A percentile compares a stretch with the other conserved stretches of the same genome.
Evolutionary conservation across 345 rosid species (phyloP).

Genomic region (Eucalyptus decipiens): DNA sequence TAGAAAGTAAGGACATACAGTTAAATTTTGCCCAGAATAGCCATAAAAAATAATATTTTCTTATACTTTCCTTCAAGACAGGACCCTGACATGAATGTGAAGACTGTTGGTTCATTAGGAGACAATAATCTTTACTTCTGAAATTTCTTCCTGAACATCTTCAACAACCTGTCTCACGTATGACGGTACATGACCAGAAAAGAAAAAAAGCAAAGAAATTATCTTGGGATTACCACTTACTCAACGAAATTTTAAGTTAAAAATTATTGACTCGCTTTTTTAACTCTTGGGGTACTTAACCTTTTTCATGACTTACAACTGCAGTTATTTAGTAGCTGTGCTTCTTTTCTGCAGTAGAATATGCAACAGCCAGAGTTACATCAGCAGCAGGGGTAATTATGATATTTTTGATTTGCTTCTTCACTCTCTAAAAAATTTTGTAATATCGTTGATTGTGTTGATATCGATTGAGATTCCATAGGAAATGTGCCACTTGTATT

Average conservation of each 20-base stretch:
- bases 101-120: neutral
- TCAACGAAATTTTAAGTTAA: neutral
- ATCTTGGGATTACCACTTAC: neutral
- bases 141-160: neutral
- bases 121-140: neutral
- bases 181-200: neutral
- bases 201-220: neutral
- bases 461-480: neutral
- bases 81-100: neutral
- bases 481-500: neutral
- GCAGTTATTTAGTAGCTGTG: neutral
- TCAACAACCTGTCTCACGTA: neutral
- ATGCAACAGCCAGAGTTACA: constrained; percentile 85
- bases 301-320: neutral
- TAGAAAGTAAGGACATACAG: neutral
- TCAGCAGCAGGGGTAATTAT: constrained; percentile 74
- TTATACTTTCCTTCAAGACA: neutral
- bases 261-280: neutral
- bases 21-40: neutral
- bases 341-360: constrained; percentile 54
- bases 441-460: neutral
- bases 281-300: neutral
- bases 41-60: neutral
- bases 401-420: constrained; percentile 22
- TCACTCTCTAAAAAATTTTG: neutral